Conservation (phyloP, 2,329 filamentous ascomycete species). For the Talaromyces sp. region DNA sequence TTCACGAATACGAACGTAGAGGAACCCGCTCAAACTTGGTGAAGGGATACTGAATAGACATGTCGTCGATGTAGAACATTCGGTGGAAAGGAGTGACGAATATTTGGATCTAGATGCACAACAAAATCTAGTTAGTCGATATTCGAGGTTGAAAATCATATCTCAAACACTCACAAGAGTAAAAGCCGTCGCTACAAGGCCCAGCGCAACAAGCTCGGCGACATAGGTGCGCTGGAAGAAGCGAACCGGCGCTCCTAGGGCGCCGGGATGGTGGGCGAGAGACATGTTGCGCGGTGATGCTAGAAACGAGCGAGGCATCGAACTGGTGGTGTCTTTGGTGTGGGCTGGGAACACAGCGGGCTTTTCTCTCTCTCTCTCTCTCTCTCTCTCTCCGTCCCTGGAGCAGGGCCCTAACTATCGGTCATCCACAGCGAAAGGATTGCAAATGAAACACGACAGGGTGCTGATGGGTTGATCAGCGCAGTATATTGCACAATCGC, state of each 20-base stretch:
- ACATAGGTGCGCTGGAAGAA: slow-evolving; percentile 71
- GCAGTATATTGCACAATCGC: not conserved
- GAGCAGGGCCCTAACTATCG: not conserved
- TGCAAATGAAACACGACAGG: not conserved
- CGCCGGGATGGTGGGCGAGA: slow-evolving; percentile 28
- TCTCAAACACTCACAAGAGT: slow-evolving; percentile 20
- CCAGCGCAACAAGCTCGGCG: slow-evolving; percentile 79
- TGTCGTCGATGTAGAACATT: slow-evolving; percentile 86
- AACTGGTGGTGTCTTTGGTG: not conserved
- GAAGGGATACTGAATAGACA: slow-evolving; percentile 79
- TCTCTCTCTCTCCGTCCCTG: not conserved
- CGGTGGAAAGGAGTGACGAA: slow-evolving; percentile 83
- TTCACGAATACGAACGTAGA: slow-evolving; percentile 52
- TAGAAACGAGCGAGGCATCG: slow-evolving; percentile 3
- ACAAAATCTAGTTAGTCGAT: not conserved
- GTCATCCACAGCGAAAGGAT: not conserved
- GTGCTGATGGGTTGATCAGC: not conserved
- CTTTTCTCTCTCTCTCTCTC: not conserved
- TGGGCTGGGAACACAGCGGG: not conserved
- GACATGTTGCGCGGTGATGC: slow-evolving; percentile 12
- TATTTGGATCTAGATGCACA: slow-evolving; percentile 53
- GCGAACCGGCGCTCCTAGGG: slow-evolving; percentile 45
- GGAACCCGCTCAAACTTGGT: slow-evolving; percentile 79
- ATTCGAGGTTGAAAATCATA: not conserved
- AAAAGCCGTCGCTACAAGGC: slow-evolving; percentile 64